Base-by-base conservation (phyloP, 2,329 filamentous ascomycete species). In the Zasmidium angulare region DNA sequence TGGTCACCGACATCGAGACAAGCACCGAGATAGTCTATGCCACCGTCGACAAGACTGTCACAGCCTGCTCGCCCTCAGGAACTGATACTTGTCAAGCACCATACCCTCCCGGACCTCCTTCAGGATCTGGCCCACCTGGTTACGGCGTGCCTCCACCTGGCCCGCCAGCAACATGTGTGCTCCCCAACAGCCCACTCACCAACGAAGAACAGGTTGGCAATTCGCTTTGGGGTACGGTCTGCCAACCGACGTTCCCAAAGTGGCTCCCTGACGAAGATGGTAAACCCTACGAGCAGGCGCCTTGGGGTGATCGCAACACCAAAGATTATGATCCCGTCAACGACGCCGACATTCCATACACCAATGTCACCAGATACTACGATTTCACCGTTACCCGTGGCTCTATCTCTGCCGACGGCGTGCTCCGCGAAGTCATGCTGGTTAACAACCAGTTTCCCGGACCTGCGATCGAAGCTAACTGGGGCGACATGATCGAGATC, bases 401-500 rank as follows among this genome's bases (percentile, higher is more conserved):
- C 17, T 56, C 56, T 3, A 61, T 63, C 40, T 56, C 65, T 2
- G 64, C 69, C 10, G 70, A 71, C 54, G 70, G 70, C 24, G 69
- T 71, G 2, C 50, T 63, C 20, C 57, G 56, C 12, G 50, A 59
- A 19, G 62, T 60, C 40, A 58, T 71, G 4, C 47, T 68, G 14
- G 62, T 66, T 49, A 72, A 73, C 50, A 65, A 64, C 20, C 66
- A 57, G 9, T 72, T 69, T 60, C 71, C 71, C 22, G 71, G 66
- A 3, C 70, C 71, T 1, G 62, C 63, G 3, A 69, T 73, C 43
- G 68, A 71, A 56, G 71, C 71, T 6, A 72, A 72, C 63, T 53
- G 67, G 66, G 68, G 69, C 43, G 76, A 80, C 50, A 58, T 65
- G 46, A 66, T 75, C 24, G 68, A 66, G 9, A 72, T 76, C 2